Evolutionary conservation across 1,139 yeast genomes (phyloP).

Genomic region (Pichia inconspicua): DNA sequence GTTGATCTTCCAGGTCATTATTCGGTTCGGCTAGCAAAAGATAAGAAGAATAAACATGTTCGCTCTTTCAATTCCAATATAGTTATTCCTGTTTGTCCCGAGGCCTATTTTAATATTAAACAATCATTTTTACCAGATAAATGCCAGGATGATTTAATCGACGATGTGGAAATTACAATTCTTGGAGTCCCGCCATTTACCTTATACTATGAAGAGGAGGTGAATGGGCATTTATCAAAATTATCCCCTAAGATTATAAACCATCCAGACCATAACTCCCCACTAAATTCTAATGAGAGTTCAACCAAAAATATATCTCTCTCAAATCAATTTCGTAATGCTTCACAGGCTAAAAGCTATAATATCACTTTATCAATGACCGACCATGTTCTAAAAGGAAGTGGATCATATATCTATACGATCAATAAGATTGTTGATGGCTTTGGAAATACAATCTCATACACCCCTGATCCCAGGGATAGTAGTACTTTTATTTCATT

Average conservation of each 20-base stretch:
- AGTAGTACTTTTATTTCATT: constrained; percentile 47
- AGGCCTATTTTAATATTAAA: constrained; percentile 40
- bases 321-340: constrained; percentile 30
- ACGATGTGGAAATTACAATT: constrained; percentile 37
- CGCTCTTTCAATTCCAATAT: constrained; percentile 59
- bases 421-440: constrained; percentile 66
- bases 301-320: constrained; percentile 5
- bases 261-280: constrained; percentile 29
- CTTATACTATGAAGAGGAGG: constrained; percentile 49
- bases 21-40: constrained; percentile 56
- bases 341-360: constrained; percentile 47
- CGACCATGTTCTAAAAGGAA: constrained; percentile 34
- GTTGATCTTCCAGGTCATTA: constrained; percentile 67
- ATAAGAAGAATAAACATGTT: constrained; percentile 55
- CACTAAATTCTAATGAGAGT: constrained; percentile 27
- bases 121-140: constrained; percentile 32
- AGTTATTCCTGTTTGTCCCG: constrained; percentile 71
- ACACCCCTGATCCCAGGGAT: constrained; percentile 36
- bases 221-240: constrained; percentile 34
- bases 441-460: constrained; percentile 61
- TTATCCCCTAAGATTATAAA: constrained; percentile 23
- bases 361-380: constrained; percentile 44
- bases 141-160: constrained; percentile 58
- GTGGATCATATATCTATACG: constrained; percentile 60
- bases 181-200: constrained; percentile 73